Percentiles rank a stretch among this genome's conserved stretches.
phyloP scores from a whole-genome alignment of 2,329 filamentous ascomycete species.

The Ceratocystis cubensis region DNA sequence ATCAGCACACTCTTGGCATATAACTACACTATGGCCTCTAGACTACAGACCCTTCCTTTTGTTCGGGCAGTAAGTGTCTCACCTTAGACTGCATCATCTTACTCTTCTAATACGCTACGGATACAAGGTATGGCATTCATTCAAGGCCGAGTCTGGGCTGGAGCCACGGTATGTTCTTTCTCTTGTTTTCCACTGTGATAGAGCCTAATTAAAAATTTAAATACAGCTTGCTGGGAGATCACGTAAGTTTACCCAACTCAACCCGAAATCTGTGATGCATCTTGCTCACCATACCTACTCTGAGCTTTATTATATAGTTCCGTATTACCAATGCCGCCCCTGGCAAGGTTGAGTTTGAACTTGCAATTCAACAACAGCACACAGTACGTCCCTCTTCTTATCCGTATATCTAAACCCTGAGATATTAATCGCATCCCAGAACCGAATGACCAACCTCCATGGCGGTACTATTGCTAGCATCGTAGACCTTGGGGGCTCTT shows the following conservation, averaged over 20 bases:
- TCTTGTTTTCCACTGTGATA: background rate
- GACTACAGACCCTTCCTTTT: constrained; percentile 14
- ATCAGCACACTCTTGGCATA: background rate
- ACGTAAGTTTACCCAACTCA: constrained; percentile 27
- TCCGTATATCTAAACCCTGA: too few relatives aligned
- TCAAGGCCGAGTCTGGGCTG: constrained; percentile 71
- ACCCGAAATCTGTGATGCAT: background rate
- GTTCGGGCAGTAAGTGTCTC: constrained; percentile 17
- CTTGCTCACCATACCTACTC: background rate
- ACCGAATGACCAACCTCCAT: constrained; percentile 63
- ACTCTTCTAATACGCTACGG: background rate
- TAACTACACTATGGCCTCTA: background rate
- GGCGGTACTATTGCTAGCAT: constrained; percentile 69
- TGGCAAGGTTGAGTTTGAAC: constrained; percentile 61
- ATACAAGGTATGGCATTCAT: constrained; percentile 69
- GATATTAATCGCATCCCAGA: constrained; percentile 35
- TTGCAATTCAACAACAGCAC: constrained; percentile 62
- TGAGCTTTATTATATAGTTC: constrained; percentile 37
- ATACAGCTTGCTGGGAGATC: constrained; percentile 32
- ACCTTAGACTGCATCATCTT: too few relatives aligned
- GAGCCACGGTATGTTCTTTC: constrained; percentile 59
- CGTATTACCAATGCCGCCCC: constrained; percentile 51
- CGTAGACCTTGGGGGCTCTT: constrained; percentile 52
- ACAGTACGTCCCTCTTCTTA: constrained; percentile 40
- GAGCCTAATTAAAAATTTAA: background rate